Percentiles rank a stretch among this genome's conserved stretches.
Evolutionary conservation across 306 rosid species (phyloP).

Genomic region (Acacia melanoxylon): DNA sequence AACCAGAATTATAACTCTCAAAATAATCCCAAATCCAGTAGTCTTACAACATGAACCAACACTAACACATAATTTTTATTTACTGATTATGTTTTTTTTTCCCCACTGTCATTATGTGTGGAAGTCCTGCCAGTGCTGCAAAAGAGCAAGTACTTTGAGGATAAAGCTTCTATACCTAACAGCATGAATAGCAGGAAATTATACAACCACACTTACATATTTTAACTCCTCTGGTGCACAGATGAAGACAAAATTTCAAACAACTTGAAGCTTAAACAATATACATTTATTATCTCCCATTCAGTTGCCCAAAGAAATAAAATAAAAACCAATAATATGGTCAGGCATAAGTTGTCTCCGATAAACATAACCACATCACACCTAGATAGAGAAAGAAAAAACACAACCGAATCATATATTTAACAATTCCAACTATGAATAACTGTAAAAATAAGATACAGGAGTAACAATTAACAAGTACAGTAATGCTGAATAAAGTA

Average conservation of each 20-base stretch:
- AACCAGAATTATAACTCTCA: too few species aligned
- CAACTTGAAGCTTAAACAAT: background rate
- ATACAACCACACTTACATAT: background rate
- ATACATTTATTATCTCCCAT: conserved; percentile 8
- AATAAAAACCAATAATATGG: conserved; percentile 23
- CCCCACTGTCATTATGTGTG: background rate
- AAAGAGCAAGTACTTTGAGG: background rate
- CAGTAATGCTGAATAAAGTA: background rate
- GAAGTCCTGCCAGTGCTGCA: background rate
- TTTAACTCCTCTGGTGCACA: background rate
- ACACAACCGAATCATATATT: background rate
- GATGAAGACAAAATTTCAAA: background rate
- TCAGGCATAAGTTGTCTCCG: conserved; percentile 10
- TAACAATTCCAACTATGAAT: background rate
- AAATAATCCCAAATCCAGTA: too few species aligned
- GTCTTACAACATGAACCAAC: too few species aligned
- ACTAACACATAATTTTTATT: background rate
- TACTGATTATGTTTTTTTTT: too few species aligned
- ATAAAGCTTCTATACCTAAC: background rate
- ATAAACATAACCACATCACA: conserved; percentile 24
- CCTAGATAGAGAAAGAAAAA: conserved; percentile 22
- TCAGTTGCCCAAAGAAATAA: conserved; percentile 14
- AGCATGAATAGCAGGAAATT: background rate
- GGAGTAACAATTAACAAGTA: background rate
- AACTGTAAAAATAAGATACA: background rate